Conservation (phyloP, 768 basidiomycete species). For the Lentinula detonsa region DNA sequence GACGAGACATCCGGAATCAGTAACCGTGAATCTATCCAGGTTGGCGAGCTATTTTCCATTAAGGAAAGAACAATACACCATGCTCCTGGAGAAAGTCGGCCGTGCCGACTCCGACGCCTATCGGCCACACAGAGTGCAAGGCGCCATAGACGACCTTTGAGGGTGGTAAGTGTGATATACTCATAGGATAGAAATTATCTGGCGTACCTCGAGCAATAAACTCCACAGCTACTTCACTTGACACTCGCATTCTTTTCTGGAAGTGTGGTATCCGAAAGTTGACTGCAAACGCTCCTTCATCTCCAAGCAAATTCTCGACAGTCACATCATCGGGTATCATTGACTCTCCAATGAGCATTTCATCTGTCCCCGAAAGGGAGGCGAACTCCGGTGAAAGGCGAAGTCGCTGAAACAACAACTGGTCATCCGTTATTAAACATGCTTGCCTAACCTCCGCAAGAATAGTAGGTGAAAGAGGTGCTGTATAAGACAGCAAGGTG, state of each 20-base stretch:
- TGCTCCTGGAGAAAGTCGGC: slow-evolving; percentile 20
- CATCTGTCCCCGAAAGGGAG: slow-evolving; percentile 47
- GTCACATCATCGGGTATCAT: slow-evolving; percentile 47
- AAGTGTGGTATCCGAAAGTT: slow-evolving; percentile 50
- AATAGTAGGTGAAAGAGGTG: slow-evolving; percentile 34
- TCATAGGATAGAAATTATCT: neutral
- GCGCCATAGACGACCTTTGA: slow-evolving; percentile 52
- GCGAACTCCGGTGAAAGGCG: slow-evolving; percentile 45
- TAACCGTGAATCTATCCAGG: slow-evolving; percentile 49
- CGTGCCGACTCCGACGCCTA: slow-evolving; percentile 3
- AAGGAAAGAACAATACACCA: slow-evolving; percentile 49
- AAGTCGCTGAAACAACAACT: slow-evolving; percentile 54
- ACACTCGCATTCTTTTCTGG: slow-evolving; percentile 67
- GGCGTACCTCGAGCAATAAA: slow-evolving; percentile 54
- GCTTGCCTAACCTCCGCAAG: slow-evolving; percentile 60
- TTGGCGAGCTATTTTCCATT: slow-evolving; percentile 51
- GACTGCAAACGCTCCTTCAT: slow-evolving; percentile 49
- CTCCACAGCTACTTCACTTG: slow-evolving; percentile 47
- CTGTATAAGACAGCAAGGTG: slow-evolving; percentile 45
- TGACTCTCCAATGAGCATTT: slow-evolving; percentile 38
- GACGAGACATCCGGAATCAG: slow-evolving; percentile 27
- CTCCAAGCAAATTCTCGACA: slow-evolving; percentile 44
- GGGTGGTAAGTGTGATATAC: neutral
- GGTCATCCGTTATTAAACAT: slow-evolving; percentile 58
- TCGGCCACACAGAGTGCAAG: slow-evolving; percentile 32